phyloP scores from a whole-genome alignment of 371 early-diverging fungal genomes.

The Mucor indicus region DNA sequence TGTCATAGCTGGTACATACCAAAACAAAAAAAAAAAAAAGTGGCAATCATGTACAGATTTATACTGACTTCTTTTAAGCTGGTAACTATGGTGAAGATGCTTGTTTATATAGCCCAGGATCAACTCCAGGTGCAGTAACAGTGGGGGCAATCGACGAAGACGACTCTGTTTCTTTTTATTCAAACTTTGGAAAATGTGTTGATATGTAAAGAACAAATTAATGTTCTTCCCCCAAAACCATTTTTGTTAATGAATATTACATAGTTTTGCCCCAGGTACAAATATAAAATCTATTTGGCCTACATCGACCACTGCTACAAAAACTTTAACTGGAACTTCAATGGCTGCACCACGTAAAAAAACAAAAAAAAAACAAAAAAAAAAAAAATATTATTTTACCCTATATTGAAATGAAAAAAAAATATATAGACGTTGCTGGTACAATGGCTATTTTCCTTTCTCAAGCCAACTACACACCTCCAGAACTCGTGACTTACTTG shows the following conservation, averaged over 20 bases:
- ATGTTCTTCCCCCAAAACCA: background rate
- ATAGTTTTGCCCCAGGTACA: constrained; percentile 70
- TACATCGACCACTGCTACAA: constrained; percentile 22
- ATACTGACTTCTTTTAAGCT: no score
- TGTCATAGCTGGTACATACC: constrained; percentile 45
- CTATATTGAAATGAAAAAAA: no score
- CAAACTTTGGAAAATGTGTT: constrained; percentile 79
- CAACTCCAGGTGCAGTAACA: constrained; percentile 77
- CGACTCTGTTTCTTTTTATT: constrained; percentile 72
- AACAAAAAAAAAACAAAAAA: background rate
- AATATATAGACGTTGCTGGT: constrained; percentile 32
- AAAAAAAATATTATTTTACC: no score
- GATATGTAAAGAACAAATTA: constrained; percentile 68
- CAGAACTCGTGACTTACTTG: constrained; percentile 19
- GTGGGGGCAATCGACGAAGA: constrained; percentile 82
- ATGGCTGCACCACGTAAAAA: constrained; percentile 78
- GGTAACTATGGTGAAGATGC: constrained; percentile 73
- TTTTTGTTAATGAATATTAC: background rate
- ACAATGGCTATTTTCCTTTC: constrained; percentile 41
- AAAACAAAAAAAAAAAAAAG: no score
- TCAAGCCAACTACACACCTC: constrained; percentile 34
- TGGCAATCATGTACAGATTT: no score
- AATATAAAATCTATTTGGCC: constrained; percentile 70
- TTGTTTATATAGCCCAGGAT: constrained; percentile 83
- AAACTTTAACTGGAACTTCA: constrained; percentile 65